Base-by-base conservation (phyloP, 345 rosid genomes). In the Salix arbutifolia region DNA sequence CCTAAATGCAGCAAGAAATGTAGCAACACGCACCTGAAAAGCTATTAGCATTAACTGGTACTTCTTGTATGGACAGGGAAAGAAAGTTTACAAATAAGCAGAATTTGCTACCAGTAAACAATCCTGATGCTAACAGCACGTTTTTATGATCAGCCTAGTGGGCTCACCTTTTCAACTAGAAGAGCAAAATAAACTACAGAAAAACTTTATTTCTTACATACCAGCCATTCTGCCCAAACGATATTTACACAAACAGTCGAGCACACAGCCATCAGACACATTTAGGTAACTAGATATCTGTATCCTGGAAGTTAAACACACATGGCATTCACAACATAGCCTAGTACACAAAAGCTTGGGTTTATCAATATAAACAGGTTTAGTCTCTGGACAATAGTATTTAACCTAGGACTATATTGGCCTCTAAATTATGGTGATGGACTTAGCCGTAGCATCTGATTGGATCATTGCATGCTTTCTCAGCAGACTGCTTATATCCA, bases 381-480 rank as follows among this genome's bases (percentile, higher is more conserved):
- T 48, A 30, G 35, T 50, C 37, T 44, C 64, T 23, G 40, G 3
- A 18, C 11, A 60, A n/a, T 21, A 64, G 31, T 23, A 16, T n/a
- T 40, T 18, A 66, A 72, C 48, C 40, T 26, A 40, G 37, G 37
- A 21, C 31, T 5, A 70, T 61, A 21, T 67, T 80, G 74, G 61
- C 31, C 56, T 56, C 8, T 52, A 40, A 21, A 40, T 5, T 17
- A 40, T 61, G 42, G 8, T 19, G 28, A 50, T 8, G 8, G 14
- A 33, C 14, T 87, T 87, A 96, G 52, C 98, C 99, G 23, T 95
- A 95, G 91, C 98, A 96, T 70, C 90, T 84, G 81, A 96, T 96
- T 6, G 98, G 91, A 78, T 93, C 96, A 19, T 86, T 91, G 92
- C 99, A 96, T 68, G 96, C 93, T 77, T 96, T 93, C 62, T 83